phyloP scores from a whole-genome alignment of 768 basidiomycete genomes.

The Cyclocybe cylindracea region DNA sequence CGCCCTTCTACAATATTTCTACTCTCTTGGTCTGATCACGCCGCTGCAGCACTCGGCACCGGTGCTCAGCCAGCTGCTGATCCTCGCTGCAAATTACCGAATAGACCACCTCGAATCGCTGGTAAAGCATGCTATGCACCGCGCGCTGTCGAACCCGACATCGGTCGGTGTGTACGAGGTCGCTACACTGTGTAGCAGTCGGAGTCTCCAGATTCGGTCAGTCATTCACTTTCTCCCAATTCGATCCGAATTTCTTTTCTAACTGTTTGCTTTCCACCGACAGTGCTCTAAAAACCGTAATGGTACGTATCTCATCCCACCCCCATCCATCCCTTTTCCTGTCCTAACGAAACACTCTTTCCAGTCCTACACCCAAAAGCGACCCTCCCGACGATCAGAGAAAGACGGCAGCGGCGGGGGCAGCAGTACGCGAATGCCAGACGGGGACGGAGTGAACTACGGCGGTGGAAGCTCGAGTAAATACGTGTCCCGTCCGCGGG shows the following conservation, averaged over 20 bases:
- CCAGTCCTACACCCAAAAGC: conserved; percentile 79
- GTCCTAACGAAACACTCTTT: conserved; percentile 11
- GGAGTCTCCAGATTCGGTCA: conserved; percentile 87
- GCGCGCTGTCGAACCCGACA: conserved; percentile 77
- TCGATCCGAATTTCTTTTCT: background rate
- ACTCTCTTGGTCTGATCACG: conserved; percentile 83
- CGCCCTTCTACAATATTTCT: conserved; percentile 93
- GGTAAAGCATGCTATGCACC: conserved; percentile 95
- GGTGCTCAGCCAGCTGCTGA: conserved; percentile 82
- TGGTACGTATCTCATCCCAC: conserved; percentile 48
- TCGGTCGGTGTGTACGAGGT: conserved; percentile 95
- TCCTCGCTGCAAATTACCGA: conserved; percentile 82
- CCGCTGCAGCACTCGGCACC: conserved; percentile 90
- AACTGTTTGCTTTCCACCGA: conserved; percentile 5
- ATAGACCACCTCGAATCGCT: conserved; percentile 73
- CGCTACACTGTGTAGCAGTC: conserved; percentile 86
- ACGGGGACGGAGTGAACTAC: too few relatives aligned
- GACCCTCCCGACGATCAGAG: conserved; percentile 60
- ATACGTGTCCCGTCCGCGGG: conserved; percentile 57
- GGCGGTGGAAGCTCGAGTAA: conserved; percentile 30
- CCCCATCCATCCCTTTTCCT: conserved; percentile 2
- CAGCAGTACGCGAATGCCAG: background rate
- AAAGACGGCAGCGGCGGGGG: conserved; percentile 30
- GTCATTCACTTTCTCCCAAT: conserved; percentile 12
- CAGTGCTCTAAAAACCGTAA: conserved; percentile 81